Percentiles rank a stretch among this genome's conserved stretches.
phyloP scores from a whole-genome alignment of 2,329 filamentous ascomycete genomes.

The Colletotrichum sp. region DNA sequence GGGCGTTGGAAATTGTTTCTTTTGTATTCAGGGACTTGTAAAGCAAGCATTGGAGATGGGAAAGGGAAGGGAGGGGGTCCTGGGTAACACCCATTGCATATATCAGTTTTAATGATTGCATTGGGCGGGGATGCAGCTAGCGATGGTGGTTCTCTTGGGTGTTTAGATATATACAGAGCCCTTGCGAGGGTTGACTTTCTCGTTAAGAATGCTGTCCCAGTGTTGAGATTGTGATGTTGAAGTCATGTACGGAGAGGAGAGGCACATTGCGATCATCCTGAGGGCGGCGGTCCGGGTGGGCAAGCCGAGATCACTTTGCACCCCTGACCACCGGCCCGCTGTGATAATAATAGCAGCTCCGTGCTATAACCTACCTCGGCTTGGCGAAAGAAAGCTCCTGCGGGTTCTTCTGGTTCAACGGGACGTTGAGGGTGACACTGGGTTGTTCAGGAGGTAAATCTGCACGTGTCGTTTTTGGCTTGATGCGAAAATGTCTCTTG shows the following conservation, averaged over 20 bases:
- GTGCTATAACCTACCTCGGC: background rate
- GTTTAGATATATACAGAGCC: background rate
- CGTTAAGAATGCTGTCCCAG: fast-evolving
- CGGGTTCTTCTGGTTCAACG: background rate
- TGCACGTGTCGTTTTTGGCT: background rate
- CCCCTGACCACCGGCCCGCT: background rate
- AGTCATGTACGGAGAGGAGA: background rate
- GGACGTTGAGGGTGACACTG: background rate
- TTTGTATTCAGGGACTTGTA: background rate
- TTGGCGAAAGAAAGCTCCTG: background rate
- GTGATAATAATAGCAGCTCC: background rate
- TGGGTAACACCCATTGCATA: background rate
- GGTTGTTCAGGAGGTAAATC: background rate
- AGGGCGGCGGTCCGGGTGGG: background rate
- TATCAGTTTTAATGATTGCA: background rate
- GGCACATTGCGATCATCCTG: background rate
- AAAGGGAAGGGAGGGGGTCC: background rate
- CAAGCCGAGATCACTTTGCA: background rate
- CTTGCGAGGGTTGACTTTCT: background rate
- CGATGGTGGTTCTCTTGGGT: background rate
- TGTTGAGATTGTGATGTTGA: background rate
- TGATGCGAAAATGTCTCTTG: background rate
- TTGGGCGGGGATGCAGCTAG: background rate
- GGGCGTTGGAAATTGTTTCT: conserved; percentile 13
- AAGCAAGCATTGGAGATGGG: background rate